Conservation (phyloP, 2,329 filamentous ascomycete species). For the Emmonsiellopsis sp. region DNA sequence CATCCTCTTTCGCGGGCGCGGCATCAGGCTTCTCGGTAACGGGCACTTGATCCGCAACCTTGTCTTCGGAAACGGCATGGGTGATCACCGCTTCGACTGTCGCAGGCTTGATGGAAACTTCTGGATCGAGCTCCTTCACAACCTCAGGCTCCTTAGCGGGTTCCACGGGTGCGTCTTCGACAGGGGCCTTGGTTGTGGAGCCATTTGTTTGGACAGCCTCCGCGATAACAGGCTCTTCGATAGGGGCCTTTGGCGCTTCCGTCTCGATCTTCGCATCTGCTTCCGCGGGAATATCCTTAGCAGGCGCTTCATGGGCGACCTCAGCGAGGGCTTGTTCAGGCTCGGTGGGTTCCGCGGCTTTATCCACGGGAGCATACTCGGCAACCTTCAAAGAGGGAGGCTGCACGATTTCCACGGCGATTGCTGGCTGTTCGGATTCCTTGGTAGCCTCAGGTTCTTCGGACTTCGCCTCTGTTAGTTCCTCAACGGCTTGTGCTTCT, state of each 20-base stretch:
- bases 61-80: neutral
- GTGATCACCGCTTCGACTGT: neutral
- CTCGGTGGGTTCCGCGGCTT: neutral
- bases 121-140: neutral
- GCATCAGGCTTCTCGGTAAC: neutral
- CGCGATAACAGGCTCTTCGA: neutral
- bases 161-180: neutral
- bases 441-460: slow-evolving; percentile 2
- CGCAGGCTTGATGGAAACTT: neutral
- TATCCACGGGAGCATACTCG: neutral
- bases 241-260: neutral
- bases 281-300: neutral
- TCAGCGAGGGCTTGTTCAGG: neutral
- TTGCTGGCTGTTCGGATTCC: neutral
- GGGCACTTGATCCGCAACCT: neutral
- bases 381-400: neutral
- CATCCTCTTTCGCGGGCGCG: neutral
- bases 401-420: neutral
- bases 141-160: neutral
- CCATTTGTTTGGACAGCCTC: neutral
- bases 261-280: neutral
- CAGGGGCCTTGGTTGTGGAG: neutral
- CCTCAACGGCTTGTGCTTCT: neutral
- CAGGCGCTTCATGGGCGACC: neutral
- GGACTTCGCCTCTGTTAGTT: neutral